Base-by-base conservation (phyloP, 2,329 filamentous ascomycete species). In the Neopestalotiopsis sp. region DNA sequence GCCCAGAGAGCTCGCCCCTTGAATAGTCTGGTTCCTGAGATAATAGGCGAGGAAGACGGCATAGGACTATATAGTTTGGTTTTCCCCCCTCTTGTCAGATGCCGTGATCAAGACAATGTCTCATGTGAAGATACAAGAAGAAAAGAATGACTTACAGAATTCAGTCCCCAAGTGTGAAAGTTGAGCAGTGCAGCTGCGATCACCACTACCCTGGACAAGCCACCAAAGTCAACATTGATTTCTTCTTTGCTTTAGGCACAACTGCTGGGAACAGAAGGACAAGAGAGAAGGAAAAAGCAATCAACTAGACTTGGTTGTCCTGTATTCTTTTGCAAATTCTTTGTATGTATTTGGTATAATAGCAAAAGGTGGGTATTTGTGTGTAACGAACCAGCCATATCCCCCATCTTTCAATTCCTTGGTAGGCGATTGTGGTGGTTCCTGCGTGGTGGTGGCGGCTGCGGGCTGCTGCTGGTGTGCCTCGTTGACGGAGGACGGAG, bases 131-230 rank as follows among this genome's bases (percentile, higher is more conserved):
- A 28, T 28, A 28, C 24, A 28, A 28, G 24, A 28, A 28, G 24
- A 28, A 28, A 28, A 28, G 1, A 28, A 28, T 0, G 24, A 62
- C 85, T 68, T 72, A 89, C 87, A 68, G 87, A 89, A 77, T 94
- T 94, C 70, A 94, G 81, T 7, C 92, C 92, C 92, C 92, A 94
- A 1, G 91, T 93, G 76, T 94, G 91, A 7, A 86, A 88, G 75
- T 92, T 92, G 68, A 92, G 86, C 70, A 88, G 78, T 65, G 86
- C 84, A 70, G 86, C 81, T 53, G 83, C 84, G 2, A 81, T 74
- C n/a, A 88, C 85, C 67, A 89, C 88, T 28, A 89, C 84, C 83
- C 82, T 84, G 65, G 12, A 69, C 30, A 32, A 66, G 12, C 59
- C 13, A 45, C 32, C 6, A 56, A 67, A 70, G 57, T 65, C 67